Evolutionary conservation across 169 alveolate species (phyloP), one percentile per base, ranked within the genome.

Genomic region (Plasmodium berghei): DNA sequence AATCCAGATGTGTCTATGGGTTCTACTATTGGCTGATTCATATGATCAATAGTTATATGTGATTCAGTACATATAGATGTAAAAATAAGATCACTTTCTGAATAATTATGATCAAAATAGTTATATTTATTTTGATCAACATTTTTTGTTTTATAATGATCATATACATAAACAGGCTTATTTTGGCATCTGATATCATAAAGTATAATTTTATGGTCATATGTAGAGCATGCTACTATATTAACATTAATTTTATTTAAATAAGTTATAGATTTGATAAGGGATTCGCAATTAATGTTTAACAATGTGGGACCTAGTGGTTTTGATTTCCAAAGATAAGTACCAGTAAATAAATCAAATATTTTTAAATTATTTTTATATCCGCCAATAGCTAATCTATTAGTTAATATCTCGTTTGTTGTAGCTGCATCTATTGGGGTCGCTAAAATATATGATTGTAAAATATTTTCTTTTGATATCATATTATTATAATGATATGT

Each of bases 311-410:
- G 72, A 49, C 93, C 94, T 22, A 93, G 88, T 18, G 34, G 34
- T 73, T 89, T 93, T 5, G 94, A 90, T 26, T 63, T 91, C 96
- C 96, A 93, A 2, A 93, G 73, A 45, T 92, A 88, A 16, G 18
- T 70, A 14, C 94, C 96, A 1, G 93, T 56, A 85, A 62, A 89
- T 52, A 93, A 40, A 61, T 93, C 96, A 55, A 93, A 80, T 46
- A 93, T 67, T 46, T 88, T 69, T 49, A 93, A 93, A 16, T 92
- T 73, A n/a, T 69, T 66, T 70, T 83, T 85, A 22, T 73, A 89
- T 2, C 96, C 95, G 2, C 94, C 96, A 22, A 93, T 61, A 45
- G 92, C 91, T 20, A 93, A 66, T 63, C 96, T 34, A 61, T 93
- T 91, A 42, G 90, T 80, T 86, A 93, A 42, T 66, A 93, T 45